Conservation (phyloP, 371 early-diverging fungal species). For the Apophysomyces elegans region DNA sequence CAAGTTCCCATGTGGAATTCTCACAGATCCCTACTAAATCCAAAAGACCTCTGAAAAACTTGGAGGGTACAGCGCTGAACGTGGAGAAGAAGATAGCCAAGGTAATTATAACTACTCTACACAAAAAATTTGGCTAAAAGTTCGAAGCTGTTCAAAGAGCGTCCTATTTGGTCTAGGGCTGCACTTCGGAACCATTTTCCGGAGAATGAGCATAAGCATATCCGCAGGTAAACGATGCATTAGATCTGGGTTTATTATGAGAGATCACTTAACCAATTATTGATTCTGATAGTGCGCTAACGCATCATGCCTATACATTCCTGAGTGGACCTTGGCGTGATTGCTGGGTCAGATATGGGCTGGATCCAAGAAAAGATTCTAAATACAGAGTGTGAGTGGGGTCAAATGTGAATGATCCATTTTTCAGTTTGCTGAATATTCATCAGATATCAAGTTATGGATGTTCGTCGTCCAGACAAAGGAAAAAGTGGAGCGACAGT, state of each 20-base stretch:
- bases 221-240: constrained; percentile 25
- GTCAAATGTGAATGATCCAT: background rate
- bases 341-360: constrained; percentile 65
- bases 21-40: constrained; percentile 5
- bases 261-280: too few relatives aligned
- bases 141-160: constrained; percentile 45
- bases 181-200: constrained; percentile 44
- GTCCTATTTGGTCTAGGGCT: constrained; percentile 61
- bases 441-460: constrained; percentile 17
- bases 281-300: constrained; percentile 36
- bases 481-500: background rate
- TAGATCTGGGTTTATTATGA: background rate
- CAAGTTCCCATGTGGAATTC: background rate
- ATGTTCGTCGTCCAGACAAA: constrained; percentile 9
- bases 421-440: background rate
- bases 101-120: background rate
- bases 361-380: constrained; percentile 59
- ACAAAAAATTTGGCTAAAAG: background rate
- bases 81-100: constrained; percentile 8
- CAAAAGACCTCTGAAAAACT: background rate
- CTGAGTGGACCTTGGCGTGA: constrained; percentile 65
- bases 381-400: constrained; percentile 45
- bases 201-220: constrained; percentile 18
- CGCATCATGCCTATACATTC: constrained; percentile 47
- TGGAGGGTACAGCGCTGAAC: background rate